Evolutionary conservation across 805 yeast species (phyloP), one percentile per base, ranked within the genome.

Genomic region (Torulaspora delbrueckii): DNA sequence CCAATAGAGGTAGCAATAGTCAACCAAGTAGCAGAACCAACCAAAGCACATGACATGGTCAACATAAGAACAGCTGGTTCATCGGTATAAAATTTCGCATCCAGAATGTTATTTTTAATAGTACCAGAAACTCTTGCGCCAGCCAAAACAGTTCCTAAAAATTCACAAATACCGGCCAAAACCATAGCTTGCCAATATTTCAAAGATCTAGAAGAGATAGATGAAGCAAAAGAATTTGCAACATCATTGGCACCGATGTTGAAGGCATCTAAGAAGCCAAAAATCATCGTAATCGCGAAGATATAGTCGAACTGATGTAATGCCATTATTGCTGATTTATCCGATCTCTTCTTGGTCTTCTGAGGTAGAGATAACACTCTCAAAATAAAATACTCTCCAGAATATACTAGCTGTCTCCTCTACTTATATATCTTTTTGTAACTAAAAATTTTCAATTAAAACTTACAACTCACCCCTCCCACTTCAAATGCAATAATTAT

Each of bases 171-270:
- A 31, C 80, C 84, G 0, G 87, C 87, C 34, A 84, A 66, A 28
- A 82, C 55, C 86, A 82, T 81, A 13, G 88, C 90, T 64, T 84
- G 91, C 80, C 83, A 77, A 61, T 82, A 82, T 45, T 76, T 76
- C 52, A 84, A 68, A 12, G 87, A 75, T 55, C 84, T 70, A 9
- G 90, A 81, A 10, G 89, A 79, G 4, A 84, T 81, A 0, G 90
- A 77, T 2, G 90, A 82, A 1, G 91, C 84, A 58, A 81, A 84
- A 1, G 91, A 84, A 70, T 84, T 84, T 12, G 90, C 84, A 47
- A 84, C 88, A 70, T 84, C 91, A 59, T 84, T 84, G 25, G 90
- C 91, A 42, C 90, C 90, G 55, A 82, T 83, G 62, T 82, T 83
- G 75, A 79, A 84, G 3, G 89, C 90, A 66, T 84, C 89, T 54